Conservation (phyloP, 768 basidiomycete genomes). For the Tulasnella sp. region DNA sequence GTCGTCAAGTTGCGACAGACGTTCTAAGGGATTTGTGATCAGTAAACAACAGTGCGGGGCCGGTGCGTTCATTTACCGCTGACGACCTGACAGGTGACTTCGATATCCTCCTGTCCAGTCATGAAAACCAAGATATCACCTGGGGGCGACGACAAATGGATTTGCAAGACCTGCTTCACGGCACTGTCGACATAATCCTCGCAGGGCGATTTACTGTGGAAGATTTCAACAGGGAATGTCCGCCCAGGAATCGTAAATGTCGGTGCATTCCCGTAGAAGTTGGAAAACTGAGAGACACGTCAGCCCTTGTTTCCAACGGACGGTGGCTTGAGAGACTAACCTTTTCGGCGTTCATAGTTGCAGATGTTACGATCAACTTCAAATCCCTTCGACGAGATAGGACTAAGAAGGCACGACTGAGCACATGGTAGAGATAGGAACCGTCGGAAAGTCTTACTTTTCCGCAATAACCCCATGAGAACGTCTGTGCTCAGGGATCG, state of each 20-base stretch:
- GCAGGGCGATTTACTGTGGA: constrained; percentile 93
- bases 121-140: constrained; percentile 98
- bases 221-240: constrained; percentile 95
- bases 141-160: constrained; percentile 81
- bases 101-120: constrained; percentile 99
- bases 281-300: constrained; percentile 54
- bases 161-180: constrained; percentile 95
- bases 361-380: constrained; percentile 94
- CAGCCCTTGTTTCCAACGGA: not conserved
- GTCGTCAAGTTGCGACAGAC: constrained; percentile 83
- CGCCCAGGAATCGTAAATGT: constrained; percentile 88
- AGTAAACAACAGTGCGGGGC: not conserved
- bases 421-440: not conserved
- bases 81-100: constrained; percentile 89
- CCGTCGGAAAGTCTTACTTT: constrained; percentile 48
- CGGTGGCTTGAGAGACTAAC: constrained; percentile 29
- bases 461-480: constrained; percentile 87
- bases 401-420: constrained; percentile 33
- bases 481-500: constrained; percentile 96
- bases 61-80: constrained; percentile 40
- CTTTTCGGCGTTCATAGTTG: constrained; percentile 99
- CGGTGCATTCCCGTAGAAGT: constrained; percentile 90
- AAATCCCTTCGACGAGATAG: constrained; percentile 83
- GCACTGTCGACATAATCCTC: constrained; percentile 98
- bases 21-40: constrained; percentile 43